Conservation (phyloP, 2,329 filamentous ascomycete genomes). For the Exophiala spinifera region DNA sequence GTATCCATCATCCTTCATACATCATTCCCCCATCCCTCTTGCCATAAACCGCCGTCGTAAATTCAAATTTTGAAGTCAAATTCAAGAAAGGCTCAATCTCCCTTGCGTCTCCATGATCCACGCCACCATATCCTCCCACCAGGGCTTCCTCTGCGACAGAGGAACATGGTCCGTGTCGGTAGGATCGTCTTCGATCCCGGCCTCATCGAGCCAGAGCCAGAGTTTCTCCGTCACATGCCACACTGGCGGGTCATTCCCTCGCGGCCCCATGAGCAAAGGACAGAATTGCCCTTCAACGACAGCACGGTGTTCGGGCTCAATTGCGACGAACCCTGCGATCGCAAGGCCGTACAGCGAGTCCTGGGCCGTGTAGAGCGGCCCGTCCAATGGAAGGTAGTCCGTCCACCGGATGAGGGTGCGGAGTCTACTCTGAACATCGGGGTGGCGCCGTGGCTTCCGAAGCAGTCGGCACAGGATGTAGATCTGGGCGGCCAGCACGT, state of each 20-base stretch:
- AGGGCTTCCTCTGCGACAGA: not conserved
- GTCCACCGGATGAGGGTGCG: constrained; percentile 9
- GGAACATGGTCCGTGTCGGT: not conserved
- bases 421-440: constrained; percentile 7
- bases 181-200: not conserved
- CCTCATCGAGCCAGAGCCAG: constrained; percentile 6
- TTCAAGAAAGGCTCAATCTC: constrained; percentile 3
- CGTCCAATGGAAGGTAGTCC: constrained; percentile 10
- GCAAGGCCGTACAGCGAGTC: constrained; percentile 14
- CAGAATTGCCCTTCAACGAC: constrained; percentile 3
- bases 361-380: constrained; percentile 16
- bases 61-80: too few species aligned
- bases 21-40: not conserved
- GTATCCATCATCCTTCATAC: too few species aligned
- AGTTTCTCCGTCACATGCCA: constrained; percentile 1
- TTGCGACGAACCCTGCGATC: constrained; percentile 11
- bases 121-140: constrained; percentile 11
- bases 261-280: not conserved
- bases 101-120: not conserved
- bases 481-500: constrained; percentile 19
- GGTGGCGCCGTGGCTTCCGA: constrained; percentile 36
- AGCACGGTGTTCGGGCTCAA: constrained; percentile 8
- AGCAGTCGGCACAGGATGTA: constrained; percentile 22
- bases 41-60: too few species aligned
- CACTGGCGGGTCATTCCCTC: constrained; percentile 5